Conservation (phyloP, 139 green algal species). For the Klebsormidium nitens region DNA sequence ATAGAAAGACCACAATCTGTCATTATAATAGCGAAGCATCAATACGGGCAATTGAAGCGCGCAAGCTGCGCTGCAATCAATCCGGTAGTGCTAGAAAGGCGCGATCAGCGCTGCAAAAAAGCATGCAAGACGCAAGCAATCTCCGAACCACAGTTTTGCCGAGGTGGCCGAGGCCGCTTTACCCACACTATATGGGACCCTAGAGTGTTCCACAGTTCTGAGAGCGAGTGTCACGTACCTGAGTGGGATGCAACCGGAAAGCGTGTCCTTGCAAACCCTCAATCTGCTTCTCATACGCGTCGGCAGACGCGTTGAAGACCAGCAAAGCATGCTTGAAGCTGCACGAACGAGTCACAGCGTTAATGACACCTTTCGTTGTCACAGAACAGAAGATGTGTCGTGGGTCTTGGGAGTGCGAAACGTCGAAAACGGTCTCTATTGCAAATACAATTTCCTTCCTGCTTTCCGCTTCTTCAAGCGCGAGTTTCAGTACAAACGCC, state of each 20-base stretch:
- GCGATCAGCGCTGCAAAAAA: too few species aligned
- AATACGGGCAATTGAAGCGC: too few species aligned
- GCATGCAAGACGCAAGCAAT: too few species aligned
- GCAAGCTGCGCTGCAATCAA: too few species aligned
- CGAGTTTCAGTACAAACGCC: not conserved
- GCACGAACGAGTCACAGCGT: not conserved
- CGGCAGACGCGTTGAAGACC: conserved; percentile 14
- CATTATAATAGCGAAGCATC: too few species aligned
- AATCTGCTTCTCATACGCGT: not conserved
- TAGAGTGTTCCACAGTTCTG: too few species aligned
- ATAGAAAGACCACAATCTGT: too few species aligned
- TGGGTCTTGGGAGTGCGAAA: not conserved
- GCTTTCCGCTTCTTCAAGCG: not conserved
- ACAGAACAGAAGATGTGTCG: not conserved
- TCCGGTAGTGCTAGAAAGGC: too few species aligned
- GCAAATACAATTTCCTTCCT: not conserved
- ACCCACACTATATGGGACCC: too few species aligned
- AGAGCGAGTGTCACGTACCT: too few species aligned
- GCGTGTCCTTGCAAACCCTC: not conserved
- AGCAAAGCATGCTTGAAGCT: conserved; percentile 12
- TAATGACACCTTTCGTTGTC: not conserved
- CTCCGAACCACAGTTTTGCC: too few species aligned
- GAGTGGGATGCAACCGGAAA: conserved; percentile 6
- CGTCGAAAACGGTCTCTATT: not conserved
- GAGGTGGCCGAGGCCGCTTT: too few species aligned